phyloP scores from a whole-genome alignment of 164 flowering plant species.

The Piper longum region DNA sequence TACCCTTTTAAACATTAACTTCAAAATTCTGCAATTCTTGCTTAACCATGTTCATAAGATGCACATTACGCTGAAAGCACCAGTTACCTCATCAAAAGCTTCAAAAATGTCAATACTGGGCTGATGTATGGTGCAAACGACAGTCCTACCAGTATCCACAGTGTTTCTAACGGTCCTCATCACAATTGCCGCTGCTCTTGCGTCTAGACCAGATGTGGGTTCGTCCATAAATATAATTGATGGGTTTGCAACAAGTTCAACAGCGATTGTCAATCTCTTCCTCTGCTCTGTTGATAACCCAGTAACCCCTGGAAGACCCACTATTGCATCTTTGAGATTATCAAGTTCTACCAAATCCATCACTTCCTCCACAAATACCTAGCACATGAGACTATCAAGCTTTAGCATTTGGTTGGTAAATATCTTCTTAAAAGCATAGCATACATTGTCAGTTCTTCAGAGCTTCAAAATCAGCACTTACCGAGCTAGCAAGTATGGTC shows the following conservation, averaged over 20 bases:
- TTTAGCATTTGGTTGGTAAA: too few relatives aligned
- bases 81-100: conserved; percentile 84
- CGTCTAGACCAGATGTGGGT: conserved; percentile 98
- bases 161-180: conserved; percentile 99
- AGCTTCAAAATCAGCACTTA: too few relatives aligned
- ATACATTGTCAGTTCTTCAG: not conserved
- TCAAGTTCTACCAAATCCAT: conserved; percentile 90
- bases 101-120: conserved; percentile 99
- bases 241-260: conserved; percentile 97
- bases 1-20: not conserved
- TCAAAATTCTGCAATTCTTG: too few relatives aligned
- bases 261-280: conserved; percentile 96
- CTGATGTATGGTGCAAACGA: conserved; percentile 97
- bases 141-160: conserved; percentile 96
- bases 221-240: conserved; percentile 99
- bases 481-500: not conserved
- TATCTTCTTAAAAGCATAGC: too few relatives aligned
- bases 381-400: conserved; percentile 1
- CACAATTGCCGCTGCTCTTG: conserved; percentile 98
- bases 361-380: conserved; percentile 89
- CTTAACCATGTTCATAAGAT: too few relatives aligned
- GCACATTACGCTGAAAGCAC: not conserved
- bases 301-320: conserved; percentile 90
- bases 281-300: conserved; percentile 96
- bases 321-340: conserved; percentile 72